Conservation (phyloP, 2,329 filamentous ascomycete genomes). For the Colletotrichum sp. region DNA sequence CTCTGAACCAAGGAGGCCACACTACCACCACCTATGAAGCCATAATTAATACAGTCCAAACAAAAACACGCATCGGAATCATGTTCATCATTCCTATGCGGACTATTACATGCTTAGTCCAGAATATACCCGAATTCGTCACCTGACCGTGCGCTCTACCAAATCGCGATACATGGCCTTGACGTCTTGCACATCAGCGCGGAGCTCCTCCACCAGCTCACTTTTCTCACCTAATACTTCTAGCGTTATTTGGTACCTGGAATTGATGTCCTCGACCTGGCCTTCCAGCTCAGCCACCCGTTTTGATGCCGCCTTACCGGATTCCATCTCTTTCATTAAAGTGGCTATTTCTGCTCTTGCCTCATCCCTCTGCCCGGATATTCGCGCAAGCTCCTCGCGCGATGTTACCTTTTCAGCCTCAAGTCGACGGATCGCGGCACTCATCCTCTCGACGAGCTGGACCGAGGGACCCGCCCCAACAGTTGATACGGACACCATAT, state of each 20-base stretch:
- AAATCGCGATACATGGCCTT: constrained; percentile 97
- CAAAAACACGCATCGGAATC: neutral
- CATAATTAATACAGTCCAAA: neutral
- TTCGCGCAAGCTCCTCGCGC: constrained; percentile 82
- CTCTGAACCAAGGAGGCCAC: constrained; percentile 32
- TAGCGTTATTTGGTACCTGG: constrained; percentile 86
- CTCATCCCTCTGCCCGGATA: constrained; percentile 88
- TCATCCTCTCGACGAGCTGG: constrained; percentile 96
- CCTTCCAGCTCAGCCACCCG: constrained; percentile 70
- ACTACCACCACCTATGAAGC: neutral
- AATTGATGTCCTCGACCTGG: constrained; percentile 72
- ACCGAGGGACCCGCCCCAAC: constrained; percentile 91
- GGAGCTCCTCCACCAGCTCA: constrained; percentile 90
- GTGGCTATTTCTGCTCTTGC: constrained; percentile 89
- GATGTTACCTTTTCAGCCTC: constrained; percentile 91
- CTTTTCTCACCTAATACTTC: constrained; percentile 98
- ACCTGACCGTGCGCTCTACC: constrained; percentile 82
- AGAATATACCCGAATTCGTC: constrained; percentile 6
- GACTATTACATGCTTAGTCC: neutral
- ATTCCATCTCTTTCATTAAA: constrained; percentile 86
- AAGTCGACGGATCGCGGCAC: constrained; percentile 85
- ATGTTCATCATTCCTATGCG: neutral
- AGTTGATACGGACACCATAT: constrained; percentile 88
- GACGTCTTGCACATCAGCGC: constrained; percentile 86
- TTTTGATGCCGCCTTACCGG: constrained; percentile 63